Evolutionary conservation across 305 asterid species (phyloP), one percentile per base, ranked within the genome.

Genomic region (Coffea humblotiana): DNA sequence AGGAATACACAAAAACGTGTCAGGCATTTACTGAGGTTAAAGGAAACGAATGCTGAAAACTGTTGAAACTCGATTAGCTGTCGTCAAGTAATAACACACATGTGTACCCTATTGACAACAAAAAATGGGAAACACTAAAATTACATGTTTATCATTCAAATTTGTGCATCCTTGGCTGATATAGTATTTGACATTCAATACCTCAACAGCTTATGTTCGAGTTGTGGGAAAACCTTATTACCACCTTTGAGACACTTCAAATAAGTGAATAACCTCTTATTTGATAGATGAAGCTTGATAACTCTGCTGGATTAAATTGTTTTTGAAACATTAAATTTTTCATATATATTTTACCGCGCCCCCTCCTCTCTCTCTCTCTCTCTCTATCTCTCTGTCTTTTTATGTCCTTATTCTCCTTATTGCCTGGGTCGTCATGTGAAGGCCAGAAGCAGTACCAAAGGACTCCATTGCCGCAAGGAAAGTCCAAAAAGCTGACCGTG

Each of bases 401-500:
- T 51, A 72, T 48, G 32, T 11, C 69, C 77, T 29, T n/a, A 56
- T 23, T 18, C 40, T 78, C 32, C 43, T 80, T 74, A 47, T 18
- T 85, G 51, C 58, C 65, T 74, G 27, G 73, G 72, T 75, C 64
- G 78, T 77, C 29, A 40, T 71, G 76, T 73, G 48, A 86, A 88
- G 98, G 86, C 83, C 82, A 88, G 99, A 91, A 85, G 80, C 89
- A 77, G 98, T 92, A 85, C 63, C 81, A 19, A 94, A 84, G 85
- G 94, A 90, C 83, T 76, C 94, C 73, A 64, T 78, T 77, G 84
- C 91, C 79, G 94, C 98, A 75, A 90, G 99, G 85, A 94, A 92
- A 88, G 92, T 91, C 77, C 98, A 94, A 79, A 96, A 96, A 72
- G 99, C 99, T 78, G 99, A 92, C 78, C 97, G 98, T 23, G 99